These are phyloP conservation scores for Hamamelis virginiana DNA, from an alignment of 164 flowering plant species.

Conservation along the genomic window DNA sequence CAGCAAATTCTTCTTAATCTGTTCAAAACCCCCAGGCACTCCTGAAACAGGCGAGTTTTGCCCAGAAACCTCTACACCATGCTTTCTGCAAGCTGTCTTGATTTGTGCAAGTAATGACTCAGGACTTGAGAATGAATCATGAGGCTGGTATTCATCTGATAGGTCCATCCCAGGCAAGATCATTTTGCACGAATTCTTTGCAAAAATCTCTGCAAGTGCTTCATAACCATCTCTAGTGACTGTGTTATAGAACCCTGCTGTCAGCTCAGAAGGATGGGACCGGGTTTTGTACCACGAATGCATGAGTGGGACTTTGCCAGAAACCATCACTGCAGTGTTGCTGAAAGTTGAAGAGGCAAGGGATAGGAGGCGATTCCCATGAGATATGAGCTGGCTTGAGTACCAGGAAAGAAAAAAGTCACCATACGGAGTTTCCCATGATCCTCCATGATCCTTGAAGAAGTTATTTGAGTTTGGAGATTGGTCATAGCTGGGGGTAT, in stretches of 20 bases:
- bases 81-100: conserved; percentile 43
- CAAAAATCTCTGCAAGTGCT: conserved; percentile 59
- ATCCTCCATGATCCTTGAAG: conserved; percentile 72
- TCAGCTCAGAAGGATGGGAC: conserved; percentile 76
- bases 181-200: conserved; percentile 59
- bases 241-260: conserved; percentile 83
- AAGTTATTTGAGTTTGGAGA: conserved; percentile 50
- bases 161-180: conserved; percentile 82
- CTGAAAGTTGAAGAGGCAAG: conserved; percentile 52
- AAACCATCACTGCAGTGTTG: conserved; percentile 30
- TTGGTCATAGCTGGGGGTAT: conserved; percentile 63
- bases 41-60: conserved; percentile 48
- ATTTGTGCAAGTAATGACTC: conserved; percentile 59
- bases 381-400: conserved; percentile 62
- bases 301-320: conserved; percentile 69
- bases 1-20: conserved; percentile 52
- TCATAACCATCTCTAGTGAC: conserved; percentile 64
- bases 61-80: conserved; percentile 59
- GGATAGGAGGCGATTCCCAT: conserved; percentile 71
- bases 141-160: conserved; percentile 50
- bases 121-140: conserved; percentile 54
- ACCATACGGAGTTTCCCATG: conserved; percentile 89
- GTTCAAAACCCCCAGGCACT: conserved; percentile 35
- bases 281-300: conserved; percentile 63
- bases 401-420: conserved; percentile 96